phyloP scores from a whole-genome alignment of 1,284 basidiomycete species.

The Malassezia furfur region DNA sequence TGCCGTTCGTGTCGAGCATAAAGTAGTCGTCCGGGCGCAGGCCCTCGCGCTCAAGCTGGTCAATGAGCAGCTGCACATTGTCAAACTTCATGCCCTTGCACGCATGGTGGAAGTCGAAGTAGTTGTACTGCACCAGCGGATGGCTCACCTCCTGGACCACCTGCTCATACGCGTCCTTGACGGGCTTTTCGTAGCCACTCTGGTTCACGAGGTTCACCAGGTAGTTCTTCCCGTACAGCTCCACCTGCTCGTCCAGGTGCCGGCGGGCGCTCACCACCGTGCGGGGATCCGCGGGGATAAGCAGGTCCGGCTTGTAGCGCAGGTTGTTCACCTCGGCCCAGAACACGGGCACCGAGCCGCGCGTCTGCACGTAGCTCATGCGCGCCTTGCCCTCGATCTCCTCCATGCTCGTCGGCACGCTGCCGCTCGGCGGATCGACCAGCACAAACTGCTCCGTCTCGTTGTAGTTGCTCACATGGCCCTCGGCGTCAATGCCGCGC shows the following conservation, averaged over 20 bases:
- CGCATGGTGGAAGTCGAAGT: conserved; percentile 97
- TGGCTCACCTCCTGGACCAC: conserved; percentile 58
- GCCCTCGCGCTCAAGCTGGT: conserved; percentile 62
- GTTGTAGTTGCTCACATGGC: conserved; percentile 52
- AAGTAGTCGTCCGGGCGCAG: conserved; percentile 52
- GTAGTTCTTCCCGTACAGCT: conserved; percentile 68
- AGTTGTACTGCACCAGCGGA: conserved; percentile 71
- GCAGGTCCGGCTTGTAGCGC: conserved; percentile 90
- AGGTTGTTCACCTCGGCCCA: conserved; percentile 97
- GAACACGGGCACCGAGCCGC: conserved; percentile 86
- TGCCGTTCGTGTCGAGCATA: conserved; percentile 17
- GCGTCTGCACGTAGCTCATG: conserved; percentile 69
- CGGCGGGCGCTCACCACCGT: conserved; percentile 63
- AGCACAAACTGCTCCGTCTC: conserved; percentile 56
- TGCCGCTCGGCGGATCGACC: conserved; percentile 24
- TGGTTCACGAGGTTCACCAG: conserved; percentile 92
- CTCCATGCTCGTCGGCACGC: conserved; percentile 45
- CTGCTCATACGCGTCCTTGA: conserved; percentile 90
- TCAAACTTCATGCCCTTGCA: conserved; percentile 94
- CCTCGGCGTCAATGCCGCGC: conserved; percentile 70
- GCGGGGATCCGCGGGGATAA: conserved; percentile 82
- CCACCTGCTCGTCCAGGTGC: conserved; percentile 68
- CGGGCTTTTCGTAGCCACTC: conserved; percentile 82
- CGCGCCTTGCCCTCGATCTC: conserved; percentile 56
- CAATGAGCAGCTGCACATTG: conserved; percentile 72